Conservation (phyloP, 169 alveolate genomes). For the Plasmodium gonderi region DNA sequence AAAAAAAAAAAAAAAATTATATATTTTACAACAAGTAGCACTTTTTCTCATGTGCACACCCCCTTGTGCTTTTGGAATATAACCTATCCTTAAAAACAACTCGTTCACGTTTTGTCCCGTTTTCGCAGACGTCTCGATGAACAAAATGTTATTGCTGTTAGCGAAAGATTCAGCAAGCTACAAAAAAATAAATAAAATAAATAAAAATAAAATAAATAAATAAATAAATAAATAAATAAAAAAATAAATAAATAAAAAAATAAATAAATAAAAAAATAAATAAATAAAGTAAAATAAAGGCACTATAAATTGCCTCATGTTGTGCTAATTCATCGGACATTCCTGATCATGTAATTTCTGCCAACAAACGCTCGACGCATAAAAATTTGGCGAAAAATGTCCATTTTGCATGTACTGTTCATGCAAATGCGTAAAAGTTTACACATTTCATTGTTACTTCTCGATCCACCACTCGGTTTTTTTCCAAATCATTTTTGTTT, state of each 20-base stretch:
- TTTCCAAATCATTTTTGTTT: conserved; percentile 90
- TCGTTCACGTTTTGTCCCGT: conserved; percentile 92
- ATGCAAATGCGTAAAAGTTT: neutral
- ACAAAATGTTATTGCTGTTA: conserved; percentile 88
- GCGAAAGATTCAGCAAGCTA: conserved; percentile 88
- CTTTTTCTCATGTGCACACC: neutral
- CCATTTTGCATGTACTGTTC: conserved; percentile 19
- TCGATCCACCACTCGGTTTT: conserved; percentile 84
- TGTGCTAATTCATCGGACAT: neutral
- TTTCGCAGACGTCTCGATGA: conserved; percentile 94
- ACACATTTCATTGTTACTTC: conserved; percentile 82
- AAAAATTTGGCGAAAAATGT: neutral
- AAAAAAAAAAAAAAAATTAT: neutral
- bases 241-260: neutral
- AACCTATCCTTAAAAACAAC: conserved; percentile 85
- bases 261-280: too few relatives aligned
- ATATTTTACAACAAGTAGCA: neutral
- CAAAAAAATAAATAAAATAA: neutral
- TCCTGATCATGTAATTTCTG: neutral
- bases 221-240: neutral
- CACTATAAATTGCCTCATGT: too few relatives aligned
- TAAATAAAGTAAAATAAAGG: too few relatives aligned
- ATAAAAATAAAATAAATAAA: neutral
- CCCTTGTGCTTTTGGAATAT: too few relatives aligned
- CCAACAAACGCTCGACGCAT: neutral